Base-by-base conservation (phyloP, 2,329 filamentous ascomycete species). In the Beauveria rudraprayagi region DNA sequence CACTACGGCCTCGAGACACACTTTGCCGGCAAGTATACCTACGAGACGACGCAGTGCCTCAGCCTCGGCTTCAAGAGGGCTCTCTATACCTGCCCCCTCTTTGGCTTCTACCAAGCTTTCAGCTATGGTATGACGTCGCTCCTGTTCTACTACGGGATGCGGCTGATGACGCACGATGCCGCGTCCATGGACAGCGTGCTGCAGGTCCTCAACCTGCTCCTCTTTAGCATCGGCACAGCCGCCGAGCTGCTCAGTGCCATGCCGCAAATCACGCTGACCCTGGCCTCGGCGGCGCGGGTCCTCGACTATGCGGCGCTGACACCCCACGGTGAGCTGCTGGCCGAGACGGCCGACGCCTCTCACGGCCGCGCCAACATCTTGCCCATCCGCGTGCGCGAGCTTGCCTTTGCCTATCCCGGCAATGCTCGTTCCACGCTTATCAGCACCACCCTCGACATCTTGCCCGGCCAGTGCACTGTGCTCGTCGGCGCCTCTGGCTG, bases 401-500 rank as follows among this genome's bases (percentile, higher is more conserved):
- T 95, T 0, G 79, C 74, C 9, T 97, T 97, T 69, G 78, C 82
- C 0, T 96, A 96, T 67, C 87, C 89, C 0, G 9, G 19, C 44
- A 41, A 41, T 10, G 30, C 7, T 2, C 77, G 80, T 0, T 78
- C 79, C 0, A 71, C 91, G 0, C 77, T 97, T 2, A 77, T 78
- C 10, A 76, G 83, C 24, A 71, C 96, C n/a, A 85, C 79, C n/a
- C 76, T 96, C 8, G 76, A 73, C 0, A 83, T 97, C 56, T 70
- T 78, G 1, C 72, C 81, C 0, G 85, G 87, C 24, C 84, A 82
- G 4, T 89, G 84, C 65, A 87, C 87, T 0, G 91, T 90, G 2
- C 84, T 97, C 22, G 91, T 95, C 2, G 92, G 93, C 1, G 76
- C 83, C 1, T 96, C 92, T 0, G 93, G 94, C 0, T 90, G 88